Conservation (phyloP, 2,329 filamentous ascomycete species). For the Metarhizium sp. region DNA sequence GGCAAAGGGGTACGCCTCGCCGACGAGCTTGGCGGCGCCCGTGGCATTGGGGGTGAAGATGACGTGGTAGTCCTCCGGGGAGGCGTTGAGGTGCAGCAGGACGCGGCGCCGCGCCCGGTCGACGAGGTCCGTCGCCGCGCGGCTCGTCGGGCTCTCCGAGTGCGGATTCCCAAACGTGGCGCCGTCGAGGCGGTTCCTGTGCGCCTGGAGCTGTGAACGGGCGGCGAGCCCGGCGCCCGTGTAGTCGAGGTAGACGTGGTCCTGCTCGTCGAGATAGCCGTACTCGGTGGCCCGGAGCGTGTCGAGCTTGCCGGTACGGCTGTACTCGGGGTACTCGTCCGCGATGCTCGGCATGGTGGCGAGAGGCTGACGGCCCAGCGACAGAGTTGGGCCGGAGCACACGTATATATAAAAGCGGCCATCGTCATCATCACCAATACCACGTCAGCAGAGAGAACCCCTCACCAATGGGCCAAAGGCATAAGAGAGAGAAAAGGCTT, state of each 20-base stretch:
- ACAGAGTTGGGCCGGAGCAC: background rate
- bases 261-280: conserved; percentile 10
- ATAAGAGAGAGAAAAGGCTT: no score
- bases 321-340: background rate
- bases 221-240: conserved; percentile 28
- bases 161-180: conserved; percentile 30
- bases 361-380: background rate
- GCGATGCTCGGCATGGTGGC: background rate
- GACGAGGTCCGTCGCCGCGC: conserved; percentile 22
- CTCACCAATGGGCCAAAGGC: no score
- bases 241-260: conserved; percentile 32
- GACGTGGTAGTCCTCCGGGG: conserved; percentile 26
- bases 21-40: conserved; percentile 27
- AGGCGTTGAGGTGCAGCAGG: conserved; percentile 24
- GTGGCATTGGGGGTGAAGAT: conserved; percentile 32
- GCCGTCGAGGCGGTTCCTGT: conserved; percentile 19
- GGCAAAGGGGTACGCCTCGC: conserved; percentile 27
- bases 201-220: conserved; percentile 20
- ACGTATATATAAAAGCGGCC: no score
- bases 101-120: conserved; percentile 22
- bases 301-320: background rate
- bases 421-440: no score
- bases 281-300: background rate
- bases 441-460: no score
- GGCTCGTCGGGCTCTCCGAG: conserved; percentile 27